phyloP scores from a whole-genome alignment of 257 asterid genomes.

The Solanum corneliomulleri region DNA sequence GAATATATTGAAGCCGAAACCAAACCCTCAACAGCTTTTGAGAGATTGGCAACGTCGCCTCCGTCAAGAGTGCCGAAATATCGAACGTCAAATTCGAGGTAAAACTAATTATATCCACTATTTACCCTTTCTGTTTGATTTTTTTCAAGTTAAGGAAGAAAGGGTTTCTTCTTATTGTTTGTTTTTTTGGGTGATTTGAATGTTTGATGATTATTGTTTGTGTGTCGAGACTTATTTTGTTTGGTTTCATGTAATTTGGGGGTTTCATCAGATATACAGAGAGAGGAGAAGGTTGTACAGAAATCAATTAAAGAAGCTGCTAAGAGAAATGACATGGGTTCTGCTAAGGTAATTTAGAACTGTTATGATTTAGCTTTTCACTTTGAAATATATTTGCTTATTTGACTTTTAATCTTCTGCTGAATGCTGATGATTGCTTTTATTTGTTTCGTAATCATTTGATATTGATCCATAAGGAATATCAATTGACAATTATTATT shows the following conservation, averaged over 20 bases:
- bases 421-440: neutral
- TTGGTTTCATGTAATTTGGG: neutral
- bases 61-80: slow-evolving; percentile 81
- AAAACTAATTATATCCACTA: neutral
- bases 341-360: slow-evolving; percentile 68
- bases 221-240: neutral
- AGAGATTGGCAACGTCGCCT: slow-evolving; percentile 99
- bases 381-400: neutral
- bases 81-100: slow-evolving; percentile 98
- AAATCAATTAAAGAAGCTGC: slow-evolving; percentile 95
- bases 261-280: slow-evolving; percentile 68
- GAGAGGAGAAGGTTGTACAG: slow-evolving; percentile 89
- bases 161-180: neutral
- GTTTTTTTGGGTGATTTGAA: neutral
- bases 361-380: neutral
- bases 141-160: neutral
- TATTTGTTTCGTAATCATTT: neutral
- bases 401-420: neutral
- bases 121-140: neutral
- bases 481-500: neutral
- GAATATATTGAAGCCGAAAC: slow-evolving; percentile 76
- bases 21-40: slow-evolving; percentile 74
- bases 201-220: neutral
- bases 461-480: neutral
- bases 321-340: slow-evolving; percentile 85